Base-by-base conservation (phyloP, 345 rosid genomes). In the Hibiscus mutabilis region DNA sequence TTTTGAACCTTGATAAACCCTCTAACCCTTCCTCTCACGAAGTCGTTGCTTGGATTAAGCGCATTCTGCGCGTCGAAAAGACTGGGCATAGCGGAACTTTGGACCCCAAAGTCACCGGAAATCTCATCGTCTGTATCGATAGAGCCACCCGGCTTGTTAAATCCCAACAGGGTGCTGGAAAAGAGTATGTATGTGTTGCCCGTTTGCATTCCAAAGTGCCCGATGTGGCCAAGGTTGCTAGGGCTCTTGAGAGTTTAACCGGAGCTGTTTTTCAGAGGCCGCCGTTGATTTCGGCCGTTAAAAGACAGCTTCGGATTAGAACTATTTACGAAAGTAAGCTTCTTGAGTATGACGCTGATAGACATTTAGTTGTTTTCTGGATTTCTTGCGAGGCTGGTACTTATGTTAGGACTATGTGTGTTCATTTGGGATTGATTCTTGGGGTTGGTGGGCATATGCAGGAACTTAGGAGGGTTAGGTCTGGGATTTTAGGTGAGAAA, bases 361-460 rank as follows among this genome's bases (percentile, higher is more conserved):
- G 83, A 79, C 95, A 94, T 82, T 86, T 94, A 84, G 93, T 94
- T 61, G 98, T 94, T 5, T 93, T 93, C 53, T 93, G 98, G 98
- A 87, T 93, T 72, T 89, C 93, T 10, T 93, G 98, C 42, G 98
- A 94, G 82, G 98, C 95, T 0, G 98, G 98, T 24, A 94, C 98
- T 13, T 94, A 94, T 61, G 95, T 94, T 22, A 88, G 97, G 84
- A 91, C 98, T 0, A 66, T 94, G 89, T 91, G 98, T 73, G 98
- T 94, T 57, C 98, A 94, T 74, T 81, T 94, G 80, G 98, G 97
- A 3, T 70, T 94, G 65, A 72, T 94, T 78, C 88, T 94, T 58
- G 98, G 97, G n/a, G 97, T 91, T 52, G 98, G 98, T 21, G 96
- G 83, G 40, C 97, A 89, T 86, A 94, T 94, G 97, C 97, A 91